A percentile compares a stretch with the other conserved stretches of the same genome.
These are phyloP conservation scores for Neurospora sp. DNA, from an alignment of 2,329 filamentous ascomycete species.

Conservation along the genomic window DNA sequence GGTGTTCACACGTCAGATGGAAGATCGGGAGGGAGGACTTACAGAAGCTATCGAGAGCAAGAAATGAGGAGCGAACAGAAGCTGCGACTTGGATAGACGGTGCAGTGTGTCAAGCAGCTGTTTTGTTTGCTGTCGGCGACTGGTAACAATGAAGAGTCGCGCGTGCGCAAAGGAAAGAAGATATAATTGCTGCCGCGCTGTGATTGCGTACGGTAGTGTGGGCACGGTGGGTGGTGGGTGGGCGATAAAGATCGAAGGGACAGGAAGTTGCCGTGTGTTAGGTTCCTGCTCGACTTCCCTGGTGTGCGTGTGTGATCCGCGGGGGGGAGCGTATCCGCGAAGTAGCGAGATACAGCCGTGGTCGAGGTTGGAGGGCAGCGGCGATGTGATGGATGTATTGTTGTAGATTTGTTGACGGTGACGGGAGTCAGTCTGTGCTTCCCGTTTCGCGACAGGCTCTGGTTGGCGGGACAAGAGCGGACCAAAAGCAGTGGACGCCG, in stretches of 20 bases:
- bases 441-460: constrained; percentile 11
- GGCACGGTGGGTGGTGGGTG: neutral
- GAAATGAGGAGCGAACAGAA: neutral
- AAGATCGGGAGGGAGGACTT: neutral
- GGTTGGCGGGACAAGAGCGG: constrained; percentile 14
- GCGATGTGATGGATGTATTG: neutral
- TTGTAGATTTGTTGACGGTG: neutral
- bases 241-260: neutral
- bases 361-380: neutral
- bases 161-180: neutral
- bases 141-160: neutral
- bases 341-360: neutral
- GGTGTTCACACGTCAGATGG: constrained; percentile 1
- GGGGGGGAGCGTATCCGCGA: neutral
- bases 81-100: neutral
- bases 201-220: neutral
- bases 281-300: neutral
- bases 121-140: neutral
- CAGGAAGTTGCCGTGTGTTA: neutral
- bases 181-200: neutral
- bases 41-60: neutral
- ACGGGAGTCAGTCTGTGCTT: constrained; percentile 3
- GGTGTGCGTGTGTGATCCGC: neutral
- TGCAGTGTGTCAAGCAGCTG: neutral
- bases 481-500: neutral